Conservation (phyloP, 1,284 basidiomycete genomes). For the Bondarzewia mesenterica region DNA sequence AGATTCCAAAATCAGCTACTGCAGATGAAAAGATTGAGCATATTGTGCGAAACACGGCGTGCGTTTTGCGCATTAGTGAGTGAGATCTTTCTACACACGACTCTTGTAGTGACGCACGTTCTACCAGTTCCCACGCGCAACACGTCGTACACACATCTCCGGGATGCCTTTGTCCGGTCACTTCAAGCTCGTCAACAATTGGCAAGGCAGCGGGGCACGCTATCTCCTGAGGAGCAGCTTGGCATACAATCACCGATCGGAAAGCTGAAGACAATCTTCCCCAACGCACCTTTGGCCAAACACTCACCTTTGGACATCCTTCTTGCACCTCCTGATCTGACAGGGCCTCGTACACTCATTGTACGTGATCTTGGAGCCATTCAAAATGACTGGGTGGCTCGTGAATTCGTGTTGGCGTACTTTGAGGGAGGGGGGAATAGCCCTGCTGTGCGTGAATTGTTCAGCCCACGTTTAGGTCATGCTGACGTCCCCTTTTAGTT, state of each 20-base stretch:
- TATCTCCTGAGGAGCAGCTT: conserved; percentile 51
- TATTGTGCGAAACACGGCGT: conserved; percentile 60
- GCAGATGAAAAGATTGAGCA: conserved; percentile 65
- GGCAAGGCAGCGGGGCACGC: conserved; percentile 39
- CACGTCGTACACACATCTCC: conserved; percentile 76
- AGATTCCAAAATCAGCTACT: conserved; percentile 40
- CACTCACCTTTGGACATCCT: conserved; percentile 62
- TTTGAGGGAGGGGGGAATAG: conserved; percentile 65
- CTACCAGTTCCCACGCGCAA: conserved; percentile 68
- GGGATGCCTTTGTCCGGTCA: conserved; percentile 81
- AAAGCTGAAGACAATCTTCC: conserved; percentile 70
- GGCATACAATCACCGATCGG: conserved; percentile 55
- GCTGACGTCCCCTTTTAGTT: conserved; percentile 12
- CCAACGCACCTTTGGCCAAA: conserved; percentile 57
- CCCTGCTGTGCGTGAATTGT: conserved; percentile 48
- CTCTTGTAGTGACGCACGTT: not conserved
- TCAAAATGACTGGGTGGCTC: conserved; percentile 66
- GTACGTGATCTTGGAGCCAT: conserved; percentile 66
- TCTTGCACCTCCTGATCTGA: conserved; percentile 45
- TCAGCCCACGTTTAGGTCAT: not conserved
- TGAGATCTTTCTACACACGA: conserved; percentile 7
- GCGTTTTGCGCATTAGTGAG: conserved; percentile 68
- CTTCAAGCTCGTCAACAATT: conserved; percentile 58
- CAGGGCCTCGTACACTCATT: conserved; percentile 46
- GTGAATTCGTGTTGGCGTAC: conserved; percentile 65